Conservation (phyloP, 208 protist species). For the Crithidia brevicula region DNA sequence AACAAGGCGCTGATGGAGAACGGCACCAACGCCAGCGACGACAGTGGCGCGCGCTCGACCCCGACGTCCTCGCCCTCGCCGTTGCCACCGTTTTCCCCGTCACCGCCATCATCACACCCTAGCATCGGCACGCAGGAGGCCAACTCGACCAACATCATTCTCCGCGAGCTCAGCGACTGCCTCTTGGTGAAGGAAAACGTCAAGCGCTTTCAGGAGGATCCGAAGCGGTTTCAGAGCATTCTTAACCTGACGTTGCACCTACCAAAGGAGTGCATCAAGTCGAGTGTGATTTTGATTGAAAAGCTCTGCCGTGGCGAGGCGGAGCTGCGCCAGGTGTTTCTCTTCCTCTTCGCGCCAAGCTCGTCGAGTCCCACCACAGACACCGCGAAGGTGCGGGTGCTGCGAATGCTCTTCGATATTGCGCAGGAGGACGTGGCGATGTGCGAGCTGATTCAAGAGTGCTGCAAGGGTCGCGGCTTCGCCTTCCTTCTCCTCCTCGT, state of each 20-base stretch:
- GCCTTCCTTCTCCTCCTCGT: constrained; percentile 73
- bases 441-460: constrained; percentile 66
- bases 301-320: constrained; percentile 77
- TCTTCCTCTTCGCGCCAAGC: constrained; percentile 62
- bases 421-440: constrained; percentile 65
- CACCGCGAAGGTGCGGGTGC: constrained; percentile 69
- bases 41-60: constrained; percentile 4
- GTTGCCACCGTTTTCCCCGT: neutral
- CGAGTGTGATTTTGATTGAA: constrained; percentile 80
- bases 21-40: constrained; percentile 3
- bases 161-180: constrained; percentile 86
- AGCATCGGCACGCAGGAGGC: constrained; percentile 15
- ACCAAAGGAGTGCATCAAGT: constrained; percentile 75
- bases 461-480: constrained; percentile 64
- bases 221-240: constrained; percentile 61
- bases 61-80: neutral
- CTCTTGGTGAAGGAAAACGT: constrained; percentile 71
- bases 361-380: constrained; percentile 36
- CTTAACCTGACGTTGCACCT: constrained; percentile 56
- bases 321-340: constrained; percentile 68
- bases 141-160: constrained; percentile 56
- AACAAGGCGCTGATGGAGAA: constrained; percentile 3
- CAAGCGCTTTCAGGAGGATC: constrained; percentile 58
- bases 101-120: neutral
- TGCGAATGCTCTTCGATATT: constrained; percentile 92